phyloP scores from a whole-genome alignment of 805 yeast genomes.

The Tetrapisispora nanseiensis region DNA sequence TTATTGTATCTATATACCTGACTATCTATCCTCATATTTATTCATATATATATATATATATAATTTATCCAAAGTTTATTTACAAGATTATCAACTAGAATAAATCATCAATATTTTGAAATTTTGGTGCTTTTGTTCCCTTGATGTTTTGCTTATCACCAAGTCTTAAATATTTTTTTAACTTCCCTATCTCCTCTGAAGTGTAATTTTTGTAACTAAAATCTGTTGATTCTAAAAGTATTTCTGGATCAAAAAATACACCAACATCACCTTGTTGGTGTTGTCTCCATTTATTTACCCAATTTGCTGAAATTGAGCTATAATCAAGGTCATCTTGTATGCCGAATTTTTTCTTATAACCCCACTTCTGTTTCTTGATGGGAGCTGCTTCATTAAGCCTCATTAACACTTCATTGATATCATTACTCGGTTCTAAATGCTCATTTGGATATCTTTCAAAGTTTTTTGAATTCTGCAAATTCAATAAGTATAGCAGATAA shows the following conservation, averaged over 20 bases:
- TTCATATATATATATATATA: no score
- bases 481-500: constrained; percentile 64
- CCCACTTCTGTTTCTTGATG: constrained; percentile 26
- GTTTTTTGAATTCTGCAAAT: constrained; percentile 35
- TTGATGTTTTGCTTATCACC: not conserved
- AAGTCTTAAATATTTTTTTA: not conserved
- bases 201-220: constrained; percentile 14
- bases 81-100: not conserved
- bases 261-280: constrained; percentile 47
- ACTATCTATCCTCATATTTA: no score
- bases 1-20: not conserved
- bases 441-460: constrained; percentile 9
- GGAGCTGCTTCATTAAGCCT: constrained; percentile 23
- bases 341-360: constrained; percentile 6
- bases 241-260: constrained; percentile 19
- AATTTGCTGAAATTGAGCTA: constrained; percentile 50
- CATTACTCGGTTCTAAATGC: constrained; percentile 54
- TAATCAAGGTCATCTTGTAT: constrained; percentile 37
- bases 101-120: not conserved
- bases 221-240: constrained; percentile 11
- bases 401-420: constrained; percentile 46
- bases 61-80: not conserved
- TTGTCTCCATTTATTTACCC: constrained; percentile 49
- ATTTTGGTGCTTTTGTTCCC: not conserved
- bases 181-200: constrained; percentile 1